Evolutionary conservation across 805 yeast species (phyloP).

Genomic region (Candida wancherniae): DNA sequence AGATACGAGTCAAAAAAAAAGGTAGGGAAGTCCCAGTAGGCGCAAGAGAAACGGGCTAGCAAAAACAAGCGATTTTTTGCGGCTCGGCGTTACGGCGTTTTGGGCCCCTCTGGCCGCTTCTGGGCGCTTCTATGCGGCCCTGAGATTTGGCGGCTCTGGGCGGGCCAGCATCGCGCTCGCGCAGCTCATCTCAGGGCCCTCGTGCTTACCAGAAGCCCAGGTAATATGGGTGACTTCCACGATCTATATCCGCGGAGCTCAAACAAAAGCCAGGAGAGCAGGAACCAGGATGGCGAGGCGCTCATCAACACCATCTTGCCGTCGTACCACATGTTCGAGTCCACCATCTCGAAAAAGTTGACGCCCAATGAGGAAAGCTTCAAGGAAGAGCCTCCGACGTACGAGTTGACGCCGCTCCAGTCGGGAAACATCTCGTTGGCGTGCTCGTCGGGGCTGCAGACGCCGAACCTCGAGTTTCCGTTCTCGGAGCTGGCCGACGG

Average conservation of each 20-base stretch:
- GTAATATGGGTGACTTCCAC: conserved; percentile 8
- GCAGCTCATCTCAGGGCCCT: no score
- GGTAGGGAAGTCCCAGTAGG: no score
- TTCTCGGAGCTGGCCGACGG: conserved; percentile 11
- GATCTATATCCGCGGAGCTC: conserved; percentile 9
- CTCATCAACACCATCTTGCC: conserved; percentile 36
- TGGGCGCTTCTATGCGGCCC: no score
- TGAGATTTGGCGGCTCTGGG: no score
- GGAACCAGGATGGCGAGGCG: conserved; percentile 21
- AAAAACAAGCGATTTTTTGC: no score
- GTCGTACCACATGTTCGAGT: conserved; percentile 41
- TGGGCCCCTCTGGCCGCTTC: no score
- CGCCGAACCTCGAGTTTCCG: conserved; percentile 9
- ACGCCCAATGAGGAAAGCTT: conserved; percentile 37
- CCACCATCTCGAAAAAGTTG: conserved; percentile 35
- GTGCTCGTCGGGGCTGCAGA: conserved; percentile 2
- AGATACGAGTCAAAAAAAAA: no score
- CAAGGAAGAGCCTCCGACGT: conserved; percentile 37
- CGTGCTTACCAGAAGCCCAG: no score
- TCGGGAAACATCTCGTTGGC: conserved; percentile 17
- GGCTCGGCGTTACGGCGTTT: no score
- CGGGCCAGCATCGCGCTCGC: no score
- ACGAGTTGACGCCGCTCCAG: conserved; percentile 20
- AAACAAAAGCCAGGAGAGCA: conserved; percentile 6
- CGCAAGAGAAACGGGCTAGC: no score